These are phyloP conservation scores for Gryganskiella cystojenkinii DNA, from an alignment of 192 early-diverging fungal species.

Conservation along the genomic window DNA sequence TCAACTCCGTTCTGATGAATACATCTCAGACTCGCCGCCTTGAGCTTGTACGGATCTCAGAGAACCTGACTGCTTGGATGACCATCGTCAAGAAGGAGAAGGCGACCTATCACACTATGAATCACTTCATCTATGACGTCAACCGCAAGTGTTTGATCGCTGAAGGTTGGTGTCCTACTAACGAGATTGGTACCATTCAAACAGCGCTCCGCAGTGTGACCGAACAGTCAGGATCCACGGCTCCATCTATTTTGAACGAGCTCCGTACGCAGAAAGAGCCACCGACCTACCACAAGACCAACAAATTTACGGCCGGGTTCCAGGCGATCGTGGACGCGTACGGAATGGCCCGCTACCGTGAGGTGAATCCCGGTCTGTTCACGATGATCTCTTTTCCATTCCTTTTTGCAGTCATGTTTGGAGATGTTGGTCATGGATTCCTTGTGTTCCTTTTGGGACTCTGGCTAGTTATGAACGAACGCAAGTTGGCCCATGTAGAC, in stretches of 20 bases:
- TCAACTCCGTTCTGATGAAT: slow-evolving; percentile 83
- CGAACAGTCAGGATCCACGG: slow-evolving; percentile 79
- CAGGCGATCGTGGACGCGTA: slow-evolving; percentile 98
- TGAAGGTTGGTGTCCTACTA: slow-evolving; percentile 97
- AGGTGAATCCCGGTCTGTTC: slow-evolving; percentile 98
- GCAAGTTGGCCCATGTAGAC: slow-evolving; percentile 75
- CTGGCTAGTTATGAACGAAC: slow-evolving; percentile 85
- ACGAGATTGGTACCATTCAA: slow-evolving; percentile 83
- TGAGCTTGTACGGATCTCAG: slow-evolving; percentile 88
- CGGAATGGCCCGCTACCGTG: slow-evolving; percentile 93
- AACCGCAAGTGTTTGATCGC: slow-evolving; percentile 95
- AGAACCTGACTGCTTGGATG: slow-evolving; percentile 87
- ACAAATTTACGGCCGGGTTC: slow-evolving; percentile 95
- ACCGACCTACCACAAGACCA: slow-evolving; percentile 94
- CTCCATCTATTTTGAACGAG: slow-evolving; percentile 88
- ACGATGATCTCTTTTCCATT: slow-evolving; percentile 98
- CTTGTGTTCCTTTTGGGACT: slow-evolving; percentile 80
- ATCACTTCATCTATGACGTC: slow-evolving; percentile 92
- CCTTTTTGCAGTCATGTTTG: slow-evolving; percentile 99
- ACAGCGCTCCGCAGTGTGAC: slow-evolving; percentile 83
- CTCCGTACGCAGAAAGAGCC: slow-evolving; percentile 87
- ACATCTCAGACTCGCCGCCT: slow-evolving; percentile 82
- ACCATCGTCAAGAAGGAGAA: slow-evolving; percentile 96
- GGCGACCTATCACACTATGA: slow-evolving; percentile 96
- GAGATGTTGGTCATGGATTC: slow-evolving; percentile 96